Evolutionary conservation across 2,329 filamentous ascomycete genomes (phyloP), one percentile per base, ranked within the genome.

Genomic region (Cladorrhinum sp.): DNA sequence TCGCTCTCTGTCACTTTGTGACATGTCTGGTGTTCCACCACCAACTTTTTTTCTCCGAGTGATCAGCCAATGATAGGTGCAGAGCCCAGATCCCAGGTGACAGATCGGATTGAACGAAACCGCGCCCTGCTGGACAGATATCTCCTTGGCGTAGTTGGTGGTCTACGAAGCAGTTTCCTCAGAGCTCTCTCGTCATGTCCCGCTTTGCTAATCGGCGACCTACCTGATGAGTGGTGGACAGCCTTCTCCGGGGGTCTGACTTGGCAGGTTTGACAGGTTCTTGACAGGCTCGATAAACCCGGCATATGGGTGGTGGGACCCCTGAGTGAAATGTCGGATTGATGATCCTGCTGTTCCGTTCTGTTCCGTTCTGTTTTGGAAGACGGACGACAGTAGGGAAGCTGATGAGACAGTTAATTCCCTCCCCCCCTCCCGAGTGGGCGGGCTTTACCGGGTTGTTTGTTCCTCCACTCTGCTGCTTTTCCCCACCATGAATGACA

Each of bases 391-490:
- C 18, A 18, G 42, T 46, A 46, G n/a, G 42, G n/a, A 12, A 46
- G 42, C 24, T 48, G 42, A 26, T 46, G 24, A 57, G 39, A 20
- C 20, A 57, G 54, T 33, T 26, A 39, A 36, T 55, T 39, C 21
- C 53, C 53, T 48, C 39, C 39, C 36, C 21, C 21, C 53, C 53
- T 48, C 39, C 39, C 54, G 39, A 49, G 24, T 21, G 42, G 23
- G 54, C 36, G 54, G 54, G 54, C 24, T 57, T 23, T 55, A 21
- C 53, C 21, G 33, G 53, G 16, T 55, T 55, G 52, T 55, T 20
- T 57, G 55, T 48, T 49, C 10, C 16, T 49, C 21, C 23, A 24
- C 23, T 30, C 42, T 12, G 18, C 3, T 53, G 23, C 50, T 28
- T 28, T 28, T 28, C 54, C 51, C 50, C 48, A 58, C 20, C 16